These are phyloP conservation scores for Nicotiana sylvestris DNA, from an alignment of 257 asterid species.

Conservation along the genomic window DNA sequence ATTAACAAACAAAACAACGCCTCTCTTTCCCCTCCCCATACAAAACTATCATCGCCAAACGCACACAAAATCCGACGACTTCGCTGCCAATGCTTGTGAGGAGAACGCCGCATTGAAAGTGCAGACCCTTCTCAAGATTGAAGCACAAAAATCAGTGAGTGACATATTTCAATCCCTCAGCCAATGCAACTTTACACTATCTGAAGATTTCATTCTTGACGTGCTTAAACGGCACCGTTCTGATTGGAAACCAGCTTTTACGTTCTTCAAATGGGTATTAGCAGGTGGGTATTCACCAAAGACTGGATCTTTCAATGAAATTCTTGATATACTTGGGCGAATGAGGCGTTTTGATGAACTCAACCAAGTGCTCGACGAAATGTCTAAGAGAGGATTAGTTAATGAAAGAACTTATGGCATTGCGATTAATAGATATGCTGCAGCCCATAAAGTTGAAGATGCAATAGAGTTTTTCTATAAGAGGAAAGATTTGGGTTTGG, in stretches of 20 bases:
- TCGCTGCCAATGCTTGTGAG: background rate
- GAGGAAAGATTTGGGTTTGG: constrained; percentile 43
- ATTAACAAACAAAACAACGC: background rate
- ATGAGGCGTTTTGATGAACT: constrained; percentile 46
- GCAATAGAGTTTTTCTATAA: constrained; percentile 48
- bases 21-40: background rate
- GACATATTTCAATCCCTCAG: constrained; percentile 41
- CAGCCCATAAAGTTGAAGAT: constrained; percentile 64
- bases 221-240: constrained; percentile 71
- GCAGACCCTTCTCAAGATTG: constrained; percentile 47
- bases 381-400: constrained; percentile 44
- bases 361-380: constrained; percentile 70
- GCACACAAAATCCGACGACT: background rate
- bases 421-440: constrained; percentile 47
- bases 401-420: constrained; percentile 45
- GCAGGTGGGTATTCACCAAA: constrained; percentile 23
- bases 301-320: constrained; percentile 47
- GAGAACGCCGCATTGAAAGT: constrained; percentile 32
- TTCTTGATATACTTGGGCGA: constrained; percentile 59
- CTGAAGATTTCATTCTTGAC: constrained; percentile 53
- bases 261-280: constrained; percentile 58
- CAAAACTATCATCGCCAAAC: background rate
- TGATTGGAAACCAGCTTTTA: constrained; percentile 69
- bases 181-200: constrained; percentile 26
- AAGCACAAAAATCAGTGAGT: constrained; percentile 25